Evolutionary conservation across 306 rosid genomes (phyloP).

Genomic region (Comarum palustre): DNA sequence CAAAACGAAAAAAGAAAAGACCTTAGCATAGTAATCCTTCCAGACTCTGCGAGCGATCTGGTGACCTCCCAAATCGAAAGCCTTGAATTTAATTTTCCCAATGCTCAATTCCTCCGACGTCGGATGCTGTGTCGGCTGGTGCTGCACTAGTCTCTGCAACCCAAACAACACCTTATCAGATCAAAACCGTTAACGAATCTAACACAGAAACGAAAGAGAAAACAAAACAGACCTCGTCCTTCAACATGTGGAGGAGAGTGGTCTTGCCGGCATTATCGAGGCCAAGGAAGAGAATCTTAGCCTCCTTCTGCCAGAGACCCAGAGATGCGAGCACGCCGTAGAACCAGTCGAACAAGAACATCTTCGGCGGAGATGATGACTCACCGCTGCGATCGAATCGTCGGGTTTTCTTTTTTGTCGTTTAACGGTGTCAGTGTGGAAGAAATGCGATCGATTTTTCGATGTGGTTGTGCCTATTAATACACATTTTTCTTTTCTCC

Average conservation of each 20-base stretch:
- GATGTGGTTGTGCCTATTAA: background rate
- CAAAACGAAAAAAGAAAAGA: conserved; percentile 6
- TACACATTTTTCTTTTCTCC: no score
- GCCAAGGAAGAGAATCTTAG: conserved; percentile 89
- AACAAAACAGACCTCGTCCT: conserved; percentile 71
- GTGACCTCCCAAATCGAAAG: conserved; percentile 94
- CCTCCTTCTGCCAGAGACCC: conserved; percentile 96
- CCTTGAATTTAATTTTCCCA: conserved; percentile 90
- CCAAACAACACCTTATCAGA: background rate
- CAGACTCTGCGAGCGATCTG: conserved; percentile 92
- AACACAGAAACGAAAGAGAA: no score
- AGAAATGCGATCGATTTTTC: background rate
- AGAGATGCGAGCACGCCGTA: conserved; percentile 86
- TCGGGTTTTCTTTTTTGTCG: background rate
- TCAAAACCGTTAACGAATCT: background rate
- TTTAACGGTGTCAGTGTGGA: background rate
- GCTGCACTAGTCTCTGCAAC: conserved; percentile 86
- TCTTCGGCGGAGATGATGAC: conserved; percentile 14
- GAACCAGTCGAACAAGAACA: conserved; percentile 92
- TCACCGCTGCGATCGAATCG: conserved; percentile 14
- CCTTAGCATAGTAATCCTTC: conserved; percentile 98
- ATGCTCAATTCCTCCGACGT: conserved; percentile 93
- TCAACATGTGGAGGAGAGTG: conserved; percentile 94
- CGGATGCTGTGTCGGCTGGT: conserved; percentile 88
- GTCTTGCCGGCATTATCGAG: conserved; percentile 97